Evolutionary conservation across 257 asterid genomes (phyloP).

Genomic region (Solanum chiquidenum): DNA sequence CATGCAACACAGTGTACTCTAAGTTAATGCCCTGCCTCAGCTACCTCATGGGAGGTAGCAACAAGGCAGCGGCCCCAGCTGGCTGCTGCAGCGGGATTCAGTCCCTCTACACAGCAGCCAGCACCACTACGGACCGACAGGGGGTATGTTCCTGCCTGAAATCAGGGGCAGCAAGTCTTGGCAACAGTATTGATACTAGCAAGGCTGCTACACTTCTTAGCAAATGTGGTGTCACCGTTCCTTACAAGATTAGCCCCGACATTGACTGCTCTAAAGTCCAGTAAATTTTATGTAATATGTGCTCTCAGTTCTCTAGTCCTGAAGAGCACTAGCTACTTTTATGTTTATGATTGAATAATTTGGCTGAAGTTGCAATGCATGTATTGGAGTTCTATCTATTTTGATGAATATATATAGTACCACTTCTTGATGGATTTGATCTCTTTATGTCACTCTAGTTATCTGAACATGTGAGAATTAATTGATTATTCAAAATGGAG

Average conservation of each 20-base stretch:
- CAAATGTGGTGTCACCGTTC: not conserved
- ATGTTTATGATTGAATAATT: not conserved
- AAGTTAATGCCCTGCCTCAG: not conserved
- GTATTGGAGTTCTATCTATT: not conserved
- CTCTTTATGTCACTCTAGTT: not conserved
- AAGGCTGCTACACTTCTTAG: not conserved
- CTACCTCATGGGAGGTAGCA: conserved; percentile 1
- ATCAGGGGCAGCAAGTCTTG: not conserved
- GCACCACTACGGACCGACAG: not conserved
- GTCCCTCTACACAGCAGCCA: not conserved
- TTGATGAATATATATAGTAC: not conserved
- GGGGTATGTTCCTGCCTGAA: not conserved
- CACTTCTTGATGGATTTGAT: not conserved
- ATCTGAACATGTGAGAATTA: not conserved
- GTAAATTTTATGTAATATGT: not conserved
- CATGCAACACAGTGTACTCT: not conserved
- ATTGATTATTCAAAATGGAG: not conserved
- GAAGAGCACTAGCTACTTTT: not conserved
- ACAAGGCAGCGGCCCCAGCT: not conserved
- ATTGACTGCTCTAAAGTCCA: not conserved
- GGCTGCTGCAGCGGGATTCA: not conserved
- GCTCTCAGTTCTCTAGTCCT: not conserved
- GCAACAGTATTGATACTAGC: not conserved
- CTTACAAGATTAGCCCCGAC: conserved; percentile 3
- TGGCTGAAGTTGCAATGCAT: not conserved